A percentile compares a stretch with the other conserved stretches of the same genome.
phyloP scores from a whole-genome alignment of 306 rosid species.

The Ceratonia siliqua region DNA sequence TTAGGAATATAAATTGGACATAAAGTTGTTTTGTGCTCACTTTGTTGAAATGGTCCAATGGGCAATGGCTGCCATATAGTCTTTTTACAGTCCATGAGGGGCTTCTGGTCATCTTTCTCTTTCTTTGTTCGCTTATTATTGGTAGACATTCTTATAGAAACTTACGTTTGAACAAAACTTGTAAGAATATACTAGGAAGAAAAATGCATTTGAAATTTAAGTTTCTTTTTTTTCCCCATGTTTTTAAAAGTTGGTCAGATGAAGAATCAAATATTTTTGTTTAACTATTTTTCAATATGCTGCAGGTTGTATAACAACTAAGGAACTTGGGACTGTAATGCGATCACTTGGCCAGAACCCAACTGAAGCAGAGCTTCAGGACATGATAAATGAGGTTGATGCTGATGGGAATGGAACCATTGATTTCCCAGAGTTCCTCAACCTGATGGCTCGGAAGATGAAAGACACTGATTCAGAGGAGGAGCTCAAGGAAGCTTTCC shows the following conservation, averaged over 20 bases:
- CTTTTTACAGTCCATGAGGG: not conserved
- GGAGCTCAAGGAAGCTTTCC: slow-evolving; percentile 63
- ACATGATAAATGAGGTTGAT: slow-evolving; percentile 63
- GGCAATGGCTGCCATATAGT: not conserved
- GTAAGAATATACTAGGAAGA: not conserved
- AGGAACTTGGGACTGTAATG: slow-evolving; percentile 62
- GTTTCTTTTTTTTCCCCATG: not conserved
- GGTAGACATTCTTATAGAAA: not conserved
- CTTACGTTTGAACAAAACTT: not conserved
- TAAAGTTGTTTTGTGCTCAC: not conserved
- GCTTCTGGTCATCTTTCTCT: not conserved
- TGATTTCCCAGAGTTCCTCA: slow-evolving; percentile 54
- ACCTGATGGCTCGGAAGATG: slow-evolving; percentile 64
- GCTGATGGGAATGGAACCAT: slow-evolving; percentile 58
- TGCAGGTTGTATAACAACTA: slow-evolving; percentile 57
- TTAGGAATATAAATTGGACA: not conserved
- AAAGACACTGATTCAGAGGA: slow-evolving; percentile 58
- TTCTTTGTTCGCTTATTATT: not conserved
- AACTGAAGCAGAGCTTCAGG: slow-evolving; percentile 58
- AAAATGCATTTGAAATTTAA: not conserved
- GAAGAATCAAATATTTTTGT: not conserved
- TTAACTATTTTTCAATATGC: not conserved
- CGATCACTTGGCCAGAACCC: slow-evolving; percentile 64
- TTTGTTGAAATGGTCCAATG: not conserved
- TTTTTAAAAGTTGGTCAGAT: not conserved